A percentile compares a stretch with the other conserved stretches of the same genome.
Conservation (phyloP, 106 monocot species). For the Amphibolis antarctica region DNA sequence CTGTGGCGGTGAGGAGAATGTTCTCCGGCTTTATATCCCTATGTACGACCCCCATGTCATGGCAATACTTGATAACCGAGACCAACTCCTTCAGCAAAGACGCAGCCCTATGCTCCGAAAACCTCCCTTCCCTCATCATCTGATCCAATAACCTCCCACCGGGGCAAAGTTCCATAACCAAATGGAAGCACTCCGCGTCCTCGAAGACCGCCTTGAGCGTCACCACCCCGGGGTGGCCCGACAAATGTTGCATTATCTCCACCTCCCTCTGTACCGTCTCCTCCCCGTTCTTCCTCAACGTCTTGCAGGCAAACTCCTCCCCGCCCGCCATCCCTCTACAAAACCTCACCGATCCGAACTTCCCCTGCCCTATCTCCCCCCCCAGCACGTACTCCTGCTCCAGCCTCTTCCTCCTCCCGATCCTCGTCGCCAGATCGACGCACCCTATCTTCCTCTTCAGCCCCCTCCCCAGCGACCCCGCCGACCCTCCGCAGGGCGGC, state of each 20-base stretch:
- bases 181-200: constrained; percentile 58
- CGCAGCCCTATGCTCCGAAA: constrained; percentile 58
- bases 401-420: constrained; percentile 59
- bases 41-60: constrained; percentile 96
- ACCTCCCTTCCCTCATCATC: constrained; percentile 49
- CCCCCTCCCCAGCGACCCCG: constrained; percentile 41
- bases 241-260: constrained; percentile 99
- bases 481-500: constrained; percentile 35
- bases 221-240: constrained; percentile 79
- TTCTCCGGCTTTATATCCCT: constrained; percentile 97
- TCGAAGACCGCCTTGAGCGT: constrained; percentile 67
- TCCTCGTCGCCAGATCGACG: constrained; percentile 40
- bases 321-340: constrained; percentile 37
- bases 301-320: constrained; percentile 73
- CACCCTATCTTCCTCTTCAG: constrained; percentile 84
- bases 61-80: constrained; percentile 77
- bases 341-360: constrained; percentile 72
- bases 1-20: constrained; percentile 47
- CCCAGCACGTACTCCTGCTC: constrained; percentile 56
- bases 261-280: constrained; percentile 83
- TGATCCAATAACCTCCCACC: constrained; percentile 70
- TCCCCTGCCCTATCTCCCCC: constrained; percentile 60
- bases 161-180: constrained; percentile 90
- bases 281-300: constrained; percentile 66
- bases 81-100: constrained; percentile 52